phyloP scores from a whole-genome alignment of 1,284 basidiomycete genomes.

The Ceratorhiza oryzae-sativae region DNA sequence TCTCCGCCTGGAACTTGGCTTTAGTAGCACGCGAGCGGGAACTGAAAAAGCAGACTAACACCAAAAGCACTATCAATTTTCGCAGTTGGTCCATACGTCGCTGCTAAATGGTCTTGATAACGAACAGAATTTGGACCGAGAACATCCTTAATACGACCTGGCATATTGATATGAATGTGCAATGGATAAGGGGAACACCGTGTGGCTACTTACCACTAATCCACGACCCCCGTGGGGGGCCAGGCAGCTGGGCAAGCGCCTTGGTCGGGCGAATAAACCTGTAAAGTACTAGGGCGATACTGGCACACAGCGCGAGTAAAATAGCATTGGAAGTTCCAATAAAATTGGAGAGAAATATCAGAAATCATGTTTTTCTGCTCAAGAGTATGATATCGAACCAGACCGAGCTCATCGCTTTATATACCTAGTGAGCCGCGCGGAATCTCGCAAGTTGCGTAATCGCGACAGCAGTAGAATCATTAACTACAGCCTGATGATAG shows the following conservation, averaged over 20 bases:
- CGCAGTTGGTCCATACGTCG: constrained; percentile 58
- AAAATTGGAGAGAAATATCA: not conserved
- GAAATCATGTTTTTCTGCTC: not conserved
- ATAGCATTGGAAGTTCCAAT: not conserved
- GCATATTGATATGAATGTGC: too few species aligned
- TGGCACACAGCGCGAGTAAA: not conserved
- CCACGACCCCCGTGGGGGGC: not conserved
- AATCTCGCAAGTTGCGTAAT: too few species aligned
- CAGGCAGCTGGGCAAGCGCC: too few species aligned
- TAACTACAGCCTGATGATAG: too few species aligned
- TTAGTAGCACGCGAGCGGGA: too few species aligned
- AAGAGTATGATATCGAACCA: too few species aligned
- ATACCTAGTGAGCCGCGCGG: too few species aligned
- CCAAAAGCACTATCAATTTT: constrained; percentile 62
- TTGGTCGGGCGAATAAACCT: constrained; percentile 1
- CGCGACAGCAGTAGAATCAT: too few species aligned
- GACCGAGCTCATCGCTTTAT: too few species aligned
- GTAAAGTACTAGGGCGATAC: not conserved
- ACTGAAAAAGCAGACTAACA: constrained; percentile 48
- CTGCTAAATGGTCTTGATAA: constrained; percentile 55
- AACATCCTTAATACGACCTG: constrained; percentile 21
- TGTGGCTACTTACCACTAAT: not conserved
- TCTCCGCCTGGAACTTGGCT: constrained; percentile 50
- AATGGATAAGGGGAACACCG: not conserved
- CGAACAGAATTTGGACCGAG: not conserved